Evolutionary conservation across 2,329 filamentous ascomycete genomes (phyloP).

Genomic region (Xylaria sp.): DNA sequence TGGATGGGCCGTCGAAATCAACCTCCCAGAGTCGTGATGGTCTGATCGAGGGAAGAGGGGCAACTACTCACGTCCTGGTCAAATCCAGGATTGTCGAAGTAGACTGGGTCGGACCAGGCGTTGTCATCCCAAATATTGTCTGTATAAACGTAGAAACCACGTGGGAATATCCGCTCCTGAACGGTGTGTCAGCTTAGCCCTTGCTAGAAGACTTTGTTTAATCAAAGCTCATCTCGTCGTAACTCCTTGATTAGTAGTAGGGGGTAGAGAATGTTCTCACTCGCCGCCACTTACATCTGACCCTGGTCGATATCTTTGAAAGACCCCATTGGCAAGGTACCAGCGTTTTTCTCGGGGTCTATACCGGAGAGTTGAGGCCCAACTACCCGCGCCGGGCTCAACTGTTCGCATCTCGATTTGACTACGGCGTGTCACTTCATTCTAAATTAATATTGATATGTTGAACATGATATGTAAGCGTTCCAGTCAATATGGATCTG

Average conservation of each 20-base stretch:
- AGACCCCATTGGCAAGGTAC: slow-evolving; percentile 60
- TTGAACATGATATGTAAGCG: neutral
- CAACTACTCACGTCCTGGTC: slow-evolving; percentile 60
- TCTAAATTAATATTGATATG: neutral
- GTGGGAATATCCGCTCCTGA: slow-evolving; percentile 59
- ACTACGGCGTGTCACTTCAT: slow-evolving; percentile 54
- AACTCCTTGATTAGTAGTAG: neutral
- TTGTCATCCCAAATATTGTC: slow-evolving; percentile 62
- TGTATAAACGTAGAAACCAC: slow-evolving; percentile 66
- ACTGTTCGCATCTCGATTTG: slow-evolving; percentile 64
- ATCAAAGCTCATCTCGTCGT: neutral
- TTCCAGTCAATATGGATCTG: neutral
- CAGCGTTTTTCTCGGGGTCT: slow-evolving; percentile 53
- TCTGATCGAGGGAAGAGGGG: neutral
- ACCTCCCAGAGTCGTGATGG: neutral
- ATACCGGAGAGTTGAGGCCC: slow-evolving; percentile 61
- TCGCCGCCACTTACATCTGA: slow-evolving; percentile 40
- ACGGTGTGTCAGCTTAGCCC: neutral
- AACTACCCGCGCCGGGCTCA: slow-evolving; percentile 62
- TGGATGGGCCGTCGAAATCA: neutral
- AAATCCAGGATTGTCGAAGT: slow-evolving; percentile 65
- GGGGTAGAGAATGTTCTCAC: neutral
- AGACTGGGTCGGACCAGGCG: slow-evolving; percentile 64
- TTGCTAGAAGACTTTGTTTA: neutral
- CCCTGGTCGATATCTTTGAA: slow-evolving; percentile 56